Evolutionary conservation across 2,329 filamentous ascomycete genomes (phyloP), one percentile per base, ranked within the genome.

Genomic region (Fusarium bactridioides): DNA sequence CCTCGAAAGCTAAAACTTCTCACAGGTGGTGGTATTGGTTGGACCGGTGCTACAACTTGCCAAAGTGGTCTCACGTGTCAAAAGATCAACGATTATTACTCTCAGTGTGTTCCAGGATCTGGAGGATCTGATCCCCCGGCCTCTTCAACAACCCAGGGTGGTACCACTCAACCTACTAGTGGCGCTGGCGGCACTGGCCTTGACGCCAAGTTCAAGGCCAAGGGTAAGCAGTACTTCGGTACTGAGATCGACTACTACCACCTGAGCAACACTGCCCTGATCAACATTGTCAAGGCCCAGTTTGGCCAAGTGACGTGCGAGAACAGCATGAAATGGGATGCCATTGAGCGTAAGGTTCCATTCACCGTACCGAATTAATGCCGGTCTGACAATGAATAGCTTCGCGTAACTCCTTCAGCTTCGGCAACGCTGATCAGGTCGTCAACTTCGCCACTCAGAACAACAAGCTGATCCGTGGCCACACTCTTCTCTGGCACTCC

Each of bases 271-370:
- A 71, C 88, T 86, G 65, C 84, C 45, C 45, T 69, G 9, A 58
- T 84, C n/a, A 84, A 84, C 64, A 53, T 77, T 16, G 85, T 91
- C 76, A 88, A 92, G 79, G 85, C 86, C 69, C 83, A 91, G 21
- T 92, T 92, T 69, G 90, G 90, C 25, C 87, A 89, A 78, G 83
- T 93, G 27, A 92, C 90, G 0, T 86, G 88, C 4, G 91, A 93
- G 83, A 92, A 93, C 84, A 88, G 85, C 77, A 91, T 92, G 87
- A 92, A 93, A 81, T 93, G 90, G 90, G 88, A 91, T 73, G 82
- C 86, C 4, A 64, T 44, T 16, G 66, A 69, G 59, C 65, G 66
- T 69, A 59, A 48, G 66, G 2, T 40, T 38, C 4, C 5, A 13
- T 7, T 16, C 9, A 10, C 2, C 5, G 4, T 10, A 21, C 0